Base-by-base conservation (phyloP, 2,329 filamentous ascomycete genomes). In the Chaetomium sp. region DNA sequence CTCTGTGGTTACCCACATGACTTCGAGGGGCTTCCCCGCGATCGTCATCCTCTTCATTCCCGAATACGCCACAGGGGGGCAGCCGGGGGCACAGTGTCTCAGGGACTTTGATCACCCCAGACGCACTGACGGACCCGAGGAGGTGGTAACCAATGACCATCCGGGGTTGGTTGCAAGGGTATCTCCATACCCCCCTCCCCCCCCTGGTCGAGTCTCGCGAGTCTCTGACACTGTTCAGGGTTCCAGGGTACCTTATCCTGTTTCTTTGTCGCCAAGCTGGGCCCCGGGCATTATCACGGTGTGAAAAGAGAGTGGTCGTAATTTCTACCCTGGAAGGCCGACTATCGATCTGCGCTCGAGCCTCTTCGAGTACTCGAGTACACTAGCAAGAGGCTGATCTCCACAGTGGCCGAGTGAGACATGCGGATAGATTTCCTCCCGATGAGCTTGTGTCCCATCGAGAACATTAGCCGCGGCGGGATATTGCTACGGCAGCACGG, bases 91-190 rank as follows among this genome's bases (percentile, higher is more conserved):
- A 16, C 13, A 50, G 9, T 13, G 45, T 47, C 45, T 21, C 45
- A 47, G 45, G 45, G 45, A 47, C 45, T 21, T 47, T 47, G 45
- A 12, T 47, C 45, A 23, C 45, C 45, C 45, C 21, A 23, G 45
- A 38, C 27, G 47, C 29, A 53, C 55, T n/a, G 55, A 38, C 57
- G 16, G 62, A 50, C 64, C 67, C 67, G 62, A 60, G 62, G 60
- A 64, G 19, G 4, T 38, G 67, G 67, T 53, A 69, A 54, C 67
- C 67, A 69, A 69, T 69, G 27, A 42, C 27, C 12, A 2, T 10
- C 4, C 21, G 10, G 6, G 1, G 5, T n/a, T 16, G 42, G 16
- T 45, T 57, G 13, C 51, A 33, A 45, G 29, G 50, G 50, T 2
- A 10, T 29, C 29, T 16, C 25, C 13, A 1, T 8, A 8, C 21